Conservation (phyloP, 805 yeast genomes). For the Yarrowia sp. region DNA sequence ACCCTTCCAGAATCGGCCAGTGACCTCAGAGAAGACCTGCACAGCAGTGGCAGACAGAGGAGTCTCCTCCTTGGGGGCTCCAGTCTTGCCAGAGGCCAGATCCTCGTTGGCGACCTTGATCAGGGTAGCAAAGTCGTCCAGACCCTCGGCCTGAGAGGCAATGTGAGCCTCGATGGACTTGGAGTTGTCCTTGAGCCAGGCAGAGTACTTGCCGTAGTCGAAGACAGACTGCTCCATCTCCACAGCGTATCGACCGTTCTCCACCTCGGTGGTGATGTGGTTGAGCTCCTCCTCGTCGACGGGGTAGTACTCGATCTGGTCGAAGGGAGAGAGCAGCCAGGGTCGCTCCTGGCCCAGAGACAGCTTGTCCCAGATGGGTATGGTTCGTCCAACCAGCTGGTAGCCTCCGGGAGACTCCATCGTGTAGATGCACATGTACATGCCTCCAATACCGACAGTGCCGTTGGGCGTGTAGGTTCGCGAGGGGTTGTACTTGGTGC, state of each 20-base stretch:
- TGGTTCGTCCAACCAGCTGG: slow-evolving; percentile 92
- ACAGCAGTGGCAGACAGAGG: slow-evolving; percentile 60
- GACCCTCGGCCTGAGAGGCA: slow-evolving; percentile 71
- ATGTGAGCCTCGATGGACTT: slow-evolving; percentile 68
- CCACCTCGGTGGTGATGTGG: slow-evolving; percentile 62
- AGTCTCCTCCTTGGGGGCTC: slow-evolving; percentile 33
- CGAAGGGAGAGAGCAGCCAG: slow-evolving; percentile 90
- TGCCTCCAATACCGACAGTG: slow-evolving; percentile 96
- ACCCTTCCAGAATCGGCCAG: slow-evolving; percentile 96
- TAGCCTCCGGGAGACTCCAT: slow-evolving; percentile 99
- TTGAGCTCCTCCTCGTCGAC: slow-evolving; percentile 84
- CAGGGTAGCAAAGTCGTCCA: slow-evolving; percentile 79
- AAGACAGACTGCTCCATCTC: slow-evolving; percentile 75
- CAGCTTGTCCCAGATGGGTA: slow-evolving; percentile 97
- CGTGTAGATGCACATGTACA: slow-evolving; percentile 97
- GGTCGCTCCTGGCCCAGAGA: slow-evolving; percentile 71
- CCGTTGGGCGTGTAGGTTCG: slow-evolving; percentile 96
- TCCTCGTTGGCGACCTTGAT: slow-evolving; percentile 80
- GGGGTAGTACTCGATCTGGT: slow-evolving; percentile 91
- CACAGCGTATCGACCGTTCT: slow-evolving; percentile 76
- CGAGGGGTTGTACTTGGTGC: slow-evolving; percentile 93
- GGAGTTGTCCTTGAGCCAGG: slow-evolving; percentile 73
- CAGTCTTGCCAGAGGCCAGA: slow-evolving; percentile 64
- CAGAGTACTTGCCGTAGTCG: slow-evolving; percentile 73
- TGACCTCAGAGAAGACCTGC: slow-evolving; percentile 85